Evolutionary conservation across 2,329 filamentous ascomycete species (phyloP).

Genomic region (Fusarium staphyleae): DNA sequence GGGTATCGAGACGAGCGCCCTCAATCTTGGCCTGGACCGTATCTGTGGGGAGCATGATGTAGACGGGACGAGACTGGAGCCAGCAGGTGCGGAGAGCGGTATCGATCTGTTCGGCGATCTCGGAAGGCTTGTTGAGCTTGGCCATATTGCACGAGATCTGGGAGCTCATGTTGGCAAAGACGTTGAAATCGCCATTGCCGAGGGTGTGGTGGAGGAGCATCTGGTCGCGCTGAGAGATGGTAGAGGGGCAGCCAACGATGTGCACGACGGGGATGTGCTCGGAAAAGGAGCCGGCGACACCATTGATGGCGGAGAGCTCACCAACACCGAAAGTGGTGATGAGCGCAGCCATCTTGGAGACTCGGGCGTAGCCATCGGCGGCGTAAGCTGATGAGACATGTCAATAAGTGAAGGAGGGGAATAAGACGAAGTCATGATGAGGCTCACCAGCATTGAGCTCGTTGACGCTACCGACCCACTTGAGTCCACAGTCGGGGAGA

Average conservation of each 20-base stretch:
- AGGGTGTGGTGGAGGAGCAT: slow-evolving; percentile 72
- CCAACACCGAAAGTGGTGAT: slow-evolving; percentile 81
- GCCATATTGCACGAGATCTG: slow-evolving; percentile 75
- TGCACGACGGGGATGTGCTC: slow-evolving; percentile 77
- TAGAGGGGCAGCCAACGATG: slow-evolving; percentile 64
- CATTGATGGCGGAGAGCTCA: slow-evolving; percentile 76
- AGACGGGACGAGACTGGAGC: slow-evolving; percentile 77
- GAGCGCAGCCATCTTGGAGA: slow-evolving; percentile 73
- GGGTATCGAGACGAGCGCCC: slow-evolving; percentile 72
- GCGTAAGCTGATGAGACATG: slow-evolving; percentile 65
- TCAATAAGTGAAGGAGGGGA: slow-evolving; percentile 20
- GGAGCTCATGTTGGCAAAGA: slow-evolving; percentile 80
- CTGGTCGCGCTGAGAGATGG: slow-evolving; percentile 55
- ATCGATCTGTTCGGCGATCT: slow-evolving; percentile 79
- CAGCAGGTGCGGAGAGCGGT: slow-evolving; percentile 78
- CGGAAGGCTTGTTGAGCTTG: slow-evolving; percentile 72
- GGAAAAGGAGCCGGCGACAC: slow-evolving; percentile 75
- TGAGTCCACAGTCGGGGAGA: slow-evolving; percentile 62
- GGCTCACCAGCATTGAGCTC: slow-evolving; percentile 73
- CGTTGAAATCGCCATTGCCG: slow-evolving; percentile 80
- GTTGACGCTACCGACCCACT: slow-evolving; percentile 74
- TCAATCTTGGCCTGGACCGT: slow-evolving; percentile 80
- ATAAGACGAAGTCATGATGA: slow-evolving; percentile 24
- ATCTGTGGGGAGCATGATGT: slow-evolving; percentile 83
- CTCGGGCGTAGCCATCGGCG: slow-evolving; percentile 79